A percentile compares a stretch with the other conserved stretches of the same genome.
Evolutionary conservation across 441 rosid species (phyloP).

Genomic region (Arabidopsis hybrid): DNA sequence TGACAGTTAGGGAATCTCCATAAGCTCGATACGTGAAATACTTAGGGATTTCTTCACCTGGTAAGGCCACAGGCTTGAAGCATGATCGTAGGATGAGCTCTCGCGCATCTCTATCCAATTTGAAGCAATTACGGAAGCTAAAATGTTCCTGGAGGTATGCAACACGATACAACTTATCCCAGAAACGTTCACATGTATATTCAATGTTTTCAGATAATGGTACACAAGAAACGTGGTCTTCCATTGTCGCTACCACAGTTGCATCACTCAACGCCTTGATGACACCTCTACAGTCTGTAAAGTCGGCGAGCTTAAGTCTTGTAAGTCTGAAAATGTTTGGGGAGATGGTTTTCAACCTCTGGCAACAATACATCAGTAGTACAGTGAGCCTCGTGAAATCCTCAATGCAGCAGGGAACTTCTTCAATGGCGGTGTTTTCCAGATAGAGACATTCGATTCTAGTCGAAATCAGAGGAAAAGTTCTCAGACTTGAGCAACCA

Average conservation of each 20-base stretch:
- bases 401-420: conserved; percentile 24
- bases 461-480: too few relatives aligned
- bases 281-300: background rate
- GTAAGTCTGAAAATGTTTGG: background rate
- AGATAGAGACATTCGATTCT: too few relatives aligned
- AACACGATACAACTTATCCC: too few relatives aligned
- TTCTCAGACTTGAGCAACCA: conserved; percentile 4
- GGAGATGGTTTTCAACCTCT: background rate
- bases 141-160: background rate
- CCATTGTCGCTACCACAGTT: background rate
- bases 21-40: conserved; percentile 18
- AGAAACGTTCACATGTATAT: too few relatives aligned
- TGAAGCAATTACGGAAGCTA: too few relatives aligned
- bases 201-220: background rate
- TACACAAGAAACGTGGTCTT: background rate
- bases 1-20: background rate
- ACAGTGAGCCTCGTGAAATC: background rate
- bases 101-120: background rate
- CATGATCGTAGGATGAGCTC: conserved; percentile 7
- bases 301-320: background rate
- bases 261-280: background rate
- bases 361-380: background rate
- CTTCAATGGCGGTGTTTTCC: background rate
- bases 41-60: conserved; percentile 13
- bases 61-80: background rate